Conservation (phyloP, 75 land plant genomes). For the Ceratopteris richardii region DNA sequence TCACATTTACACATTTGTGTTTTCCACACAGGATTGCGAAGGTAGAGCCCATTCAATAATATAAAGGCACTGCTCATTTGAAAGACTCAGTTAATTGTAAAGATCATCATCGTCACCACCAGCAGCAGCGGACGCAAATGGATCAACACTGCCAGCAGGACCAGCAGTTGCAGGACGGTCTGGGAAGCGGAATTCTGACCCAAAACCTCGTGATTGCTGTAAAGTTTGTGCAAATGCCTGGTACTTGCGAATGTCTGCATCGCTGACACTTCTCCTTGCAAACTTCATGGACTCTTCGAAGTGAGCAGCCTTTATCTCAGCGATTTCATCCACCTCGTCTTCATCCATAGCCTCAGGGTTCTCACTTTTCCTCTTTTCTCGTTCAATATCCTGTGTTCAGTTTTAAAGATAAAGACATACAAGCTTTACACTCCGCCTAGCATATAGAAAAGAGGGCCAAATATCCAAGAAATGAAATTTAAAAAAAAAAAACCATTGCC, state of each 20-base stretch:
- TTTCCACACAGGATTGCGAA: no score
- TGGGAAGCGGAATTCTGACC: constrained; percentile 70
- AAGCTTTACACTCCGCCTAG: not conserved
- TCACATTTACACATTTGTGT: no score
- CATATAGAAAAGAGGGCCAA: not conserved
- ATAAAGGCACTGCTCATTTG: no score
- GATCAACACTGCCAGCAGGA: constrained; percentile 24
- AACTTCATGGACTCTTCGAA: constrained; percentile 87
- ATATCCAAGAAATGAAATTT: not conserved
- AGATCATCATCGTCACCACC: constrained; percentile 55
- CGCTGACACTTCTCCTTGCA: constrained; percentile 81
- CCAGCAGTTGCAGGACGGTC: constrained; percentile 28
- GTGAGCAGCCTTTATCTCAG: constrained; percentile 61
- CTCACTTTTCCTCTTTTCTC: constrained; percentile 43
- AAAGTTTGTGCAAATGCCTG: constrained; percentile 81
- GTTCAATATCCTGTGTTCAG: constrained; percentile 73
- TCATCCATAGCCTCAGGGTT: constrained; percentile 85
- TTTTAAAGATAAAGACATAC: not conserved
- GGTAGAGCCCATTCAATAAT: no score
- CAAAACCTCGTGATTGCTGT: constrained; percentile 82
- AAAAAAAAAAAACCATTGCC: not conserved
- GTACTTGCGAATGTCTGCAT: constrained; percentile 84
- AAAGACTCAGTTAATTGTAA: constrained; percentile 32
- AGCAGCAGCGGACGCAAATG: constrained; percentile 38
- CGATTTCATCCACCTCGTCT: constrained; percentile 50